Evolutionary conservation across 83 land plant genomes (phyloP), one percentile per base, ranked within the genome.

Genomic region (Picea abies): DNA sequence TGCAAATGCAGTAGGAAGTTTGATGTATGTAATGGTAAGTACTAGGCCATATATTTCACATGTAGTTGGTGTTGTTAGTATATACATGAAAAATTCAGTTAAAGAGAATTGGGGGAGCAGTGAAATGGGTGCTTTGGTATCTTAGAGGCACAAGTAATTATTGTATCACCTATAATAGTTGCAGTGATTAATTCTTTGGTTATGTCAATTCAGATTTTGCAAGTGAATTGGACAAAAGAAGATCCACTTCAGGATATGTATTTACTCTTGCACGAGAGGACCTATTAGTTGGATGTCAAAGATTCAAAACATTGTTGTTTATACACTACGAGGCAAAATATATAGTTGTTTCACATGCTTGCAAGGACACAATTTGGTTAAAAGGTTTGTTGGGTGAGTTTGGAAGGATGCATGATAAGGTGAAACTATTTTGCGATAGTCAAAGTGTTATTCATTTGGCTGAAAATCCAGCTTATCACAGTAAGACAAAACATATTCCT

Each of bases 331-430:
- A 85, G 78, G 83, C 79, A 44, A 0, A 44, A 44, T 44, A 44
- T 44, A 4, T 44, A 44, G 7, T 7, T 44, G 0, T 7, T 4
- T 16, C 9, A 16, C 39, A 85, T 11, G 90, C 72, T 26, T 20
- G 68, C 8, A 81, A 85, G 56, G 87, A 88, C 35, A 78, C 72
- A 22, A 5, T 85, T 8, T 88, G 81, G 85, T 35, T 89, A 1
- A 19, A 29, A 0, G 29, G 29, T 29, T 29, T 29, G 1, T 29
- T 29, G 29, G 29, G 29, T 29, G 29, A 29, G 29, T 29, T 29
- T 29, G 29, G 29, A 1, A 29, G 1, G 29, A 29, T 29, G 29
- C 29, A 29, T 0, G 29, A 29, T 1, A 29, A 29, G 29, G 29
- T 29, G 29, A 29, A 29, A 29, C 1, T 29, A 29, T 29, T 29